Base-by-base conservation (phyloP, 495 filamentous ascomycete genomes). In the Neurospora terricola region DNA sequence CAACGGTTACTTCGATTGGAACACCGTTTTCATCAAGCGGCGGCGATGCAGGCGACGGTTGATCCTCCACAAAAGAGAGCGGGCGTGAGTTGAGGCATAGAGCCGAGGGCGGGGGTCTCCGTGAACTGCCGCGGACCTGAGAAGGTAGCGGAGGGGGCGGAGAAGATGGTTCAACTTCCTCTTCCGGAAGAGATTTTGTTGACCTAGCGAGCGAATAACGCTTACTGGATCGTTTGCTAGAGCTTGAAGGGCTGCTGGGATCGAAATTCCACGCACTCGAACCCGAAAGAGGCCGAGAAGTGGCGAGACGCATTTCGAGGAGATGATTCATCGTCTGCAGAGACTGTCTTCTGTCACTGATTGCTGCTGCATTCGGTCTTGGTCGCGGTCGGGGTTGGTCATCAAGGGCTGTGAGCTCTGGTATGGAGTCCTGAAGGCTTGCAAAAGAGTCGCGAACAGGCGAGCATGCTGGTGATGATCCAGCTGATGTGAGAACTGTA, bases 381-480 rank as follows among this genome's bases (percentile, higher is more conserved):
- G 80, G 77, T 62, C 82, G 80, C 5, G 82, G 79, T 43, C 83
- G 82, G 27, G 79, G 74, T 5, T 73, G 74, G 6, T 82, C 76
- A 48, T 80, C 78, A 18, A 71, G 68, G 38, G 69, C 75, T 69
- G 78, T 68, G 62, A 76, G 74, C 72, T 78, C 73, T 39, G 70
- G 74, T 12, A 72, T 75, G 62, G 48, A 38, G 48, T 84, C 84
- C 5, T 86, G 83, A 18, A 78, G 75, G 16, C 79, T 76, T 21
- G 77, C 78, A 70, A 86, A 85, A 40, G 82, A 84, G 10, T 83
- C 84, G n/a, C 82, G 78, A 7, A 83, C 79, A 1, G 86, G 83
- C 8, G 87, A 89, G 71, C 77, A 83, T 9, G 83, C 80, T 9
- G 86, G 84, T 2, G 87, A 89, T 5, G 88, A 89, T 18, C 82